Evolutionary conservation across 768 basidiomycete species (phyloP).

Genomic region (Krasilnikovozyma curviuscula): DNA sequence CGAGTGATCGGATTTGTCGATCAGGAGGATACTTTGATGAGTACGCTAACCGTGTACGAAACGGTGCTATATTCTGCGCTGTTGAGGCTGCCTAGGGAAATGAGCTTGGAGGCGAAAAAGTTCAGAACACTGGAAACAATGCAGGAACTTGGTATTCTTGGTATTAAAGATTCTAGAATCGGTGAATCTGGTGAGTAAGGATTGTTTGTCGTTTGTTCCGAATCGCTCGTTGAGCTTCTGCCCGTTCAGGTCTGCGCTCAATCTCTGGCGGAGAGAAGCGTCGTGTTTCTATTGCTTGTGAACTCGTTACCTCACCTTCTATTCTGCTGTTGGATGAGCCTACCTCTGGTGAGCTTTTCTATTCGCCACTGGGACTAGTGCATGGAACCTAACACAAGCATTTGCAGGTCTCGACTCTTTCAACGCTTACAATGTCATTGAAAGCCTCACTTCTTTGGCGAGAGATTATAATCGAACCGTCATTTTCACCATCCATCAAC

Average conservation of each 20-base stretch:
- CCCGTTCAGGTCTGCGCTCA: constrained; percentile 48
- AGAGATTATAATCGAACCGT: constrained; percentile 81
- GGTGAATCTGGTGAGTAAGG: constrained; percentile 55
- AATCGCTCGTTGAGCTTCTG: background rate
- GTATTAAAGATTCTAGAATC: constrained; percentile 73
- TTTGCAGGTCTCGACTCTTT: constrained; percentile 66
- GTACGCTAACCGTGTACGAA: constrained; percentile 93
- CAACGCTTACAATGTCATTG: constrained; percentile 88
- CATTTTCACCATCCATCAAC: constrained; percentile 95
- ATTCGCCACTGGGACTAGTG: background rate
- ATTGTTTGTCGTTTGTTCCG: background rate
- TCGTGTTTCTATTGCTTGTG: constrained; percentile 90
- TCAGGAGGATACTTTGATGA: constrained; percentile 95
- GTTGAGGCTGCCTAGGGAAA: constrained; percentile 73
- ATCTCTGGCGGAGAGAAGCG: constrained; percentile 97
- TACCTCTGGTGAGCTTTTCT: constrained; percentile 67
- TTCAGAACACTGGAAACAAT: constrained; percentile 85
- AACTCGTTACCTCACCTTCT: constrained; percentile 89
- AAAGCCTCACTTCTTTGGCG: constrained; percentile 66
- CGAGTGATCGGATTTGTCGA: constrained; percentile 87
- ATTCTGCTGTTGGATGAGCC: constrained; percentile 95
- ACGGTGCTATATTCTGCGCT: constrained; percentile 86
- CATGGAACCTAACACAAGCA: background rate
- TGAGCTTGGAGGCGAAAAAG: constrained; percentile 90
- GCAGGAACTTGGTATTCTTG: constrained; percentile 82